A percentile compares a stretch with the other conserved stretches of the same genome.
Conservation (phyloP, 2,329 filamentous ascomycete genomes). For the Ophiostoma triangulosporum region DNA sequence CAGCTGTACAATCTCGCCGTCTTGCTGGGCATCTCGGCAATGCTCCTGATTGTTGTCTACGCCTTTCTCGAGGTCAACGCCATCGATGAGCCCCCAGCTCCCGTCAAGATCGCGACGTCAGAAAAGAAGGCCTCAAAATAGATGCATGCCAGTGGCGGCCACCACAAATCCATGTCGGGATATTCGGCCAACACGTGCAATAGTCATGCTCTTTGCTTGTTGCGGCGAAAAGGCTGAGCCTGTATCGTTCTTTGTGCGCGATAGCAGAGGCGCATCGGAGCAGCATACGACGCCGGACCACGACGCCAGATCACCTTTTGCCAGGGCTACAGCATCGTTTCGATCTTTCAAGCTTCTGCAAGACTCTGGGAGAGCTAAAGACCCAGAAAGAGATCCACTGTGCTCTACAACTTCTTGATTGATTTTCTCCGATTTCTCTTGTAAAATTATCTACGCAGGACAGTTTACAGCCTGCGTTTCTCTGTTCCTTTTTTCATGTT, state of each 20-base stretch:
- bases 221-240: background rate
- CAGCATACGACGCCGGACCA: background rate
- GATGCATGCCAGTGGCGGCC: background rate
- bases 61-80: constrained; percentile 94
- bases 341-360: background rate
- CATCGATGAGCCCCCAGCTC: constrained; percentile 22
- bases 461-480: background rate
- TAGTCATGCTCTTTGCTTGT: background rate
- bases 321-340: background rate
- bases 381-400: too few relatives aligned
- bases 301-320: background rate
- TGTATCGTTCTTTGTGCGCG: background rate
- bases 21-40: constrained; percentile 77
- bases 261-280: background rate
- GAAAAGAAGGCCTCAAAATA: constrained; percentile 8
- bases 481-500: background rate
- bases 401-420: too few relatives aligned
- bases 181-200: background rate
- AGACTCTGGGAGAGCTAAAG: too few relatives aligned
- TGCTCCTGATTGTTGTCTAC: constrained; percentile 89
- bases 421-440: background rate
- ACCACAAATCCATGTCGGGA: background rate
- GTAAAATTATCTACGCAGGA: background rate
- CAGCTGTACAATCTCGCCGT: constrained; percentile 85
- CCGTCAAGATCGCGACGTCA: constrained; percentile 3